Percentiles rank a stretch among this genome's conserved stretches.
These are phyloP conservation scores for Boletus subcaerulescens DNA, from an alignment of 768 basidiomycete genomes.

Conservation along the genomic window DNA sequence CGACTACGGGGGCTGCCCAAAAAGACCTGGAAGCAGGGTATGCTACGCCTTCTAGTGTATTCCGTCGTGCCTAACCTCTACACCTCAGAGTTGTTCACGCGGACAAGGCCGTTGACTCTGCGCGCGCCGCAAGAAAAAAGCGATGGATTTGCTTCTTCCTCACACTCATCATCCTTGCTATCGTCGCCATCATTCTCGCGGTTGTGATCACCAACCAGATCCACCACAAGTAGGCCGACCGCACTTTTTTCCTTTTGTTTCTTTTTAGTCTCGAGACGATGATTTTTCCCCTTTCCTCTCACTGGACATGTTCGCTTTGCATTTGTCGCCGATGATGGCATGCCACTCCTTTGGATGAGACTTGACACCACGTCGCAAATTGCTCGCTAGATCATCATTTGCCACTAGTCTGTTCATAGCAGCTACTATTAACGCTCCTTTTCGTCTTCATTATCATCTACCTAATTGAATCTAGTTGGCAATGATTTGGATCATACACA, in stretches of 20 bases:
- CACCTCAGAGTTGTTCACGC: constrained; percentile 69
- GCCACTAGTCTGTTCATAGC: not conserved
- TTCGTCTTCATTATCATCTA: constrained; percentile 21
- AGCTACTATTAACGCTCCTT: constrained; percentile 15
- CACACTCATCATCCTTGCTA: constrained; percentile 59
- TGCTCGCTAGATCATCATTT: constrained; percentile 15
- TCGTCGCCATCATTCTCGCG: constrained; percentile 61
- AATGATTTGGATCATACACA: constrained; percentile 13
- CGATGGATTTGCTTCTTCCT: constrained; percentile 96
- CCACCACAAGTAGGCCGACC: constrained; percentile 27
- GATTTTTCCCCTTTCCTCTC: not conserved
- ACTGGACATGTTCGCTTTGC: constrained; percentile 14
- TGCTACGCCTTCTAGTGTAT: constrained; percentile 16
- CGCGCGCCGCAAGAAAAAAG: constrained; percentile 88
- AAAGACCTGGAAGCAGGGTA: constrained; percentile 87
- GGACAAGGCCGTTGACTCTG: constrained; percentile 81
- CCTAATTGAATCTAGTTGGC: constrained; percentile 28
- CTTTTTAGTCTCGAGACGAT: not conserved
- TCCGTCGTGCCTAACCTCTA: not conserved
- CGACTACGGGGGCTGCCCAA: constrained; percentile 68
- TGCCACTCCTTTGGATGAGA: constrained; percentile 24
- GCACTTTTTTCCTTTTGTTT: not conserved
- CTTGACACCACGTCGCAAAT: constrained; percentile 4
- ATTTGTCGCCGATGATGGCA: constrained; percentile 1
- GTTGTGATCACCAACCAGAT: constrained; percentile 50